Evolutionary conservation across 164 flowering plant species (phyloP), one percentile per base, ranked within the genome.

Genomic region (Sextonia rubra): DNA sequence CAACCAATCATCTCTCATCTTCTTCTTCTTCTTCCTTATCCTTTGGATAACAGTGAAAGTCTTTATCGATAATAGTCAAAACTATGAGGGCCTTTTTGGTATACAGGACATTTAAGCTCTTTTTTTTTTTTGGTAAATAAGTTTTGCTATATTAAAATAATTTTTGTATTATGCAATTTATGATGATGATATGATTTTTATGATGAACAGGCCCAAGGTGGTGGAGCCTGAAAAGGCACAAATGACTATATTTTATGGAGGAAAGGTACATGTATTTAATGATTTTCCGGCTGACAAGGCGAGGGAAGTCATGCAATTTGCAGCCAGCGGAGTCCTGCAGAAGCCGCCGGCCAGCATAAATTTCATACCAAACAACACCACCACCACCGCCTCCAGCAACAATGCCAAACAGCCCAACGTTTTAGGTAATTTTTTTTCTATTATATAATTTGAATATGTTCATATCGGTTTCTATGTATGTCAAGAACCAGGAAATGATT

Each of bases 191-290:
- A 7, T 32, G 9, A 1, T 6, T 6, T 32, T 37, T 7, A 7
- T 8, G 44, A 37, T 61, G 22, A 23, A 26, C 73, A 70, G 77
- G 69, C 17, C 23, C 2, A 37, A 37, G n/a, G 32, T 24, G 30
- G 12, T 12, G 8, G 65, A 18, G 64, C 8, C 24, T 7, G 60
- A 66, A 37, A 47, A 0, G 23, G 72, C 92, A 17, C 88, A 76
- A 37, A 67, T 91, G 90, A 91, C 97, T 0, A 90, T 91, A 32
- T 91, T 91, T 27, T 91, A 87, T 67, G 85, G 30, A 2, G 96
- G 96, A 27, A 77, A 76, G 74, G 89, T 89, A 14, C n/a, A 85
- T 3, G 90, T 89, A 2, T 88, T 83, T 61, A 77, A 90, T 47
- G 83, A 85, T 64, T 82, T 87, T 22, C 85, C 91, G 0, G 78